Base-by-base conservation (phyloP, 2,329 filamentous ascomycete genomes). In the Fusarium sp. region DNA sequence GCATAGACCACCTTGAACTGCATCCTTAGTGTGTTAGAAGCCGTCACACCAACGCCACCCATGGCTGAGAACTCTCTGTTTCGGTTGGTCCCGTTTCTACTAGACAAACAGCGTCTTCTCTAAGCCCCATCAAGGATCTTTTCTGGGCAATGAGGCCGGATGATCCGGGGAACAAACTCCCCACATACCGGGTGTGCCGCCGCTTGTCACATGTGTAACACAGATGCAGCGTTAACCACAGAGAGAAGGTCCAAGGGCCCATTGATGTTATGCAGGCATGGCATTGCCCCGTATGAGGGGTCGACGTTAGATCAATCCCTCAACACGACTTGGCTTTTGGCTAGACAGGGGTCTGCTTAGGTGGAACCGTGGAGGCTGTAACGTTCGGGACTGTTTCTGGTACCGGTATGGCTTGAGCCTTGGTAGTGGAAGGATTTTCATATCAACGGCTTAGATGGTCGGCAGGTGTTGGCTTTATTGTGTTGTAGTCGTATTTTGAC, bases 321-420 rank as follows among this genome's bases (percentile, higher is more conserved):
- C 32, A 43, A 19, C 51, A n/a, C 11, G 56, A 51, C 59, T 64
- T 64, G 59, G 61, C 61, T 58, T 64, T 64, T 39, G 51, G 27
- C 56, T 59, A 56, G 46, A 41, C 59, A 64, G 46, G 61, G 61
- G 19, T 37, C 58, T 15, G 3, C 13, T 35, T 33, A 6, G 14
- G 47, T 50, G 14, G 25, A 25, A 30, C 17, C 22, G 47, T 50
- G 14, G 25, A 25, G 33, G 20, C 22, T 27, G 51, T 19, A 59
- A 55, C 51, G 32, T 30, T 47, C 22, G 10, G 44, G 32, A 35
- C 17, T 15, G 13, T 51, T 22, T 45, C 57, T 58, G 4, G 37
- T 20, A 14, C 15, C 33, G 49, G 20, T 15, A 54, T 33, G 20
- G 40, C 6, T 14, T 22, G 22, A 22, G 22, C 22, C 22, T 22